Percentiles rank a stretch among this genome's conserved stretches.
phyloP scores from a whole-genome alignment of 345 rosid species.

The Xanthoceras sorbifolium region DNA sequence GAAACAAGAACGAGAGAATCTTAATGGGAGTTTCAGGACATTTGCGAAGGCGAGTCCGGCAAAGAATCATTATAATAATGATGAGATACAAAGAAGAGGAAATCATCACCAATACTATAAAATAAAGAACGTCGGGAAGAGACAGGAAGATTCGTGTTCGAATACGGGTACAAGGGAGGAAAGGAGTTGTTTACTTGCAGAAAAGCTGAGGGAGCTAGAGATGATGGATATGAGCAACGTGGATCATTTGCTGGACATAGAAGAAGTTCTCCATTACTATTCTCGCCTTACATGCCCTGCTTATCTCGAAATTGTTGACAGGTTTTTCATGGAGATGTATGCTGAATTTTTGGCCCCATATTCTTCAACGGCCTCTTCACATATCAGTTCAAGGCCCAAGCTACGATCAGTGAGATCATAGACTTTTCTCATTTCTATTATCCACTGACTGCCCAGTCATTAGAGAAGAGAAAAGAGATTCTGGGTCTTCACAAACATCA shows the following conservation, averaged over 20 bases:
- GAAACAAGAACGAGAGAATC: conserved; percentile 22
- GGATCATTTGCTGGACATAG: conserved; percentile 64
- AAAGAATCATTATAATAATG: conserved; percentile 17
- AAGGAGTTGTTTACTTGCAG: conserved; percentile 41
- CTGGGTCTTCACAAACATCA: conserved; percentile 5
- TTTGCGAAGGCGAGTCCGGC: conserved; percentile 12
- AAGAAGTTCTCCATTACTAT: conserved; percentile 77
- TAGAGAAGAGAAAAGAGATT: neutral
- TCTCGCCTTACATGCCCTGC: conserved; percentile 73
- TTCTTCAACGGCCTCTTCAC: conserved; percentile 15
- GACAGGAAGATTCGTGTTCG: conserved; percentile 24
- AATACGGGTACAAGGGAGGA: conserved; percentile 21
- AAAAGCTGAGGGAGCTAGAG: conserved; percentile 71
- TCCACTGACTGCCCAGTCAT: conserved; percentile 2
- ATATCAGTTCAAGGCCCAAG: conserved; percentile 25
- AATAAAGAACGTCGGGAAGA: conserved; percentile 4
- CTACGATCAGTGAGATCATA: conserved; percentile 12
- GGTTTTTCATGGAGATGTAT: conserved; percentile 68
- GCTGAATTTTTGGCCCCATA: conserved; percentile 42
- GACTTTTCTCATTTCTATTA: neutral
- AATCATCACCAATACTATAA: conserved; percentile 4
- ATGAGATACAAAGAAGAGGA: conserved; percentile 24
- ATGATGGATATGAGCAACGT: conserved; percentile 57
- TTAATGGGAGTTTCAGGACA: conserved; percentile 28
- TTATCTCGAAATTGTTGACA: conserved; percentile 68